Conservation (phyloP, 2,329 filamentous ascomycete species). For the Davidsoniella virescens region DNA sequence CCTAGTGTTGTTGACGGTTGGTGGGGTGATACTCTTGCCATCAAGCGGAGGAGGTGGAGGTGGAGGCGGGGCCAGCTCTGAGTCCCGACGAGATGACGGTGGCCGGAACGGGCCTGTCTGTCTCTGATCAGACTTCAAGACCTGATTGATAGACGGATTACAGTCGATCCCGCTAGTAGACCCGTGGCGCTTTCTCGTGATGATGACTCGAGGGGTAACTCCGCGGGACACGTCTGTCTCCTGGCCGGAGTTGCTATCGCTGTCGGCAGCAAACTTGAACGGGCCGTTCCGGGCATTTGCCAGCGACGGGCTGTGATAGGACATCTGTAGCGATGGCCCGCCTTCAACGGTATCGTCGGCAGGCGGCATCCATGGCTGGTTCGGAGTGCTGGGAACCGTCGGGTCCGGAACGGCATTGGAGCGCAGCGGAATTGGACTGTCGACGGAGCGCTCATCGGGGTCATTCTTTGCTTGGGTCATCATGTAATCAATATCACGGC, state of each 20-base stretch:
- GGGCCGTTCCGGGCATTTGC: background rate
- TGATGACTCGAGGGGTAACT: background rate
- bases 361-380: conserved; percentile 5
- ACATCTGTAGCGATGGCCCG: too few relatives aligned
- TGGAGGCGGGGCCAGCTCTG: background rate
- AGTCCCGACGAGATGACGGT: background rate
- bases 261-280: background rate
- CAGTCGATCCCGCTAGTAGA: background rate
- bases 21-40: background rate
- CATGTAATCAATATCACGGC: background rate
- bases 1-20: background rate
- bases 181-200: too few relatives aligned
- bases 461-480: too few relatives aligned
- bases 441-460: background rate
- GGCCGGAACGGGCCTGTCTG: background rate
- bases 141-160: background rate
- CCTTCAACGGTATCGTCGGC: background rate
- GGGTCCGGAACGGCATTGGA: conserved; percentile 7
- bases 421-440: conserved; percentile 9
- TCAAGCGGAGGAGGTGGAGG: conserved; percentile 4
- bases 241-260: background rate
- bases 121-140: background rate
- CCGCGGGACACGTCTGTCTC: background rate
- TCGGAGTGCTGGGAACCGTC: conserved; percentile 7
- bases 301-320: background rate